phyloP scores from a whole-genome alignment of 2,329 filamentous ascomycete species.

The Polytolypa hystricis region DNA sequence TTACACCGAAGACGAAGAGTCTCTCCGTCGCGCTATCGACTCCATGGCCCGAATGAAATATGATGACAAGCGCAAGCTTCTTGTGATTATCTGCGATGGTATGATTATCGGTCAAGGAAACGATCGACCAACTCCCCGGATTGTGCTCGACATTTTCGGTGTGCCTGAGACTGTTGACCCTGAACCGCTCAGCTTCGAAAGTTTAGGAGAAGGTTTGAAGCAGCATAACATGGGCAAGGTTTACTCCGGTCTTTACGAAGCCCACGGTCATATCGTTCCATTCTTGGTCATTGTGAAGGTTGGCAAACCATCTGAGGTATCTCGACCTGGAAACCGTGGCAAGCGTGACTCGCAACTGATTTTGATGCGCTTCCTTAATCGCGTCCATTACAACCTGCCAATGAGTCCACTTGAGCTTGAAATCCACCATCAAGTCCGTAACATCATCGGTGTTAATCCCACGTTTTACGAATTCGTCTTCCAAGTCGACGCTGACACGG shows the following conservation, averaged over 20 bases:
- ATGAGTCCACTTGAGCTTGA: slow-evolving; percentile 97
- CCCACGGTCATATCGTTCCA: slow-evolving; percentile 94
- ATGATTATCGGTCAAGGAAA: slow-evolving; percentile 99
- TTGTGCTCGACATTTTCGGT: slow-evolving; percentile 92
- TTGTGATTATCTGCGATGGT: slow-evolving; percentile 88
- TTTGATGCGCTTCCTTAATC: slow-evolving; percentile 97
- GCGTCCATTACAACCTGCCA: slow-evolving; percentile 89
- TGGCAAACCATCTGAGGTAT: slow-evolving; percentile 69
- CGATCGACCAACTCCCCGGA: slow-evolving; percentile 86
- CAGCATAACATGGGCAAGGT: slow-evolving; percentile 99
- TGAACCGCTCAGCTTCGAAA: slow-evolving; percentile 92
- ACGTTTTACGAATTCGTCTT: slow-evolving; percentile 96
- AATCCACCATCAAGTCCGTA: slow-evolving; percentile 97
- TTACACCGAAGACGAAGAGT: slow-evolving; percentile 97
- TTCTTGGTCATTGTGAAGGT: slow-evolving; percentile 96
- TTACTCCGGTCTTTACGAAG: slow-evolving; percentile 95
- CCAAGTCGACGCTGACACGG: slow-evolving; percentile 94
- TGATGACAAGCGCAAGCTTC: slow-evolving; percentile 93
- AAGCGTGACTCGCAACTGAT: slow-evolving; percentile 99
- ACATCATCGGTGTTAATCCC: slow-evolving; percentile 97
- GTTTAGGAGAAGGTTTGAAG: slow-evolving; percentile 86
- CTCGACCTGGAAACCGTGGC: slow-evolving; percentile 80
- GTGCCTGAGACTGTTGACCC: slow-evolving; percentile 90
- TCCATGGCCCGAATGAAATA: slow-evolving; percentile 92
- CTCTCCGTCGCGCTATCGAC: slow-evolving; percentile 89